Conservation (phyloP, 2,329 filamentous ascomycete genomes). For the Aspergillus novofumigatus region DNA sequence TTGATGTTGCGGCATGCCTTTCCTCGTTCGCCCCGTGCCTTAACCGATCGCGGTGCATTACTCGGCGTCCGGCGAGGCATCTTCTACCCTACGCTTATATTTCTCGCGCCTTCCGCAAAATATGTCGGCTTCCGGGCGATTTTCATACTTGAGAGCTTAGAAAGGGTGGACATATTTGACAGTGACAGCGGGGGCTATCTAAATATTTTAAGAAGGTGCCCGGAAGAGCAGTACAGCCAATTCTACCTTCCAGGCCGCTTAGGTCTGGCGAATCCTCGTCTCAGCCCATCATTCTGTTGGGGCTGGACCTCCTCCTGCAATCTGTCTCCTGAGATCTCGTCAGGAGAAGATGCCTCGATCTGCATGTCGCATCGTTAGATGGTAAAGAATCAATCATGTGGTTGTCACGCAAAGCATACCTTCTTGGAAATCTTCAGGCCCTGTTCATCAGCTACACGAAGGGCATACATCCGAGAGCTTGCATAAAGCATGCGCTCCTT, state of each 20-base stretch:
- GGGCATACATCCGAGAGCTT: conserved; percentile 52
- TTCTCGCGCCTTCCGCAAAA: not conserved
- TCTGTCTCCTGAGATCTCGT: conserved; percentile 52
- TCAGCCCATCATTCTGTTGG: conserved; percentile 44
- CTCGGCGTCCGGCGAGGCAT: not conserved
- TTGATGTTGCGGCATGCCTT: conserved; percentile 19
- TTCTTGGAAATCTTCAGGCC: conserved; percentile 57
- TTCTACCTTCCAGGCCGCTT: conserved; percentile 55
- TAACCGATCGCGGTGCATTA: conserved; percentile 4
- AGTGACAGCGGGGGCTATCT: not conserved
- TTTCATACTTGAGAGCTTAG: not conserved
- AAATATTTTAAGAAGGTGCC: not conserved
- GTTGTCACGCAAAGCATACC: conserved; percentile 27
- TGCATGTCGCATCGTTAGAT: conserved; percentile 24
- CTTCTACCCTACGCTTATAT: not conserved
- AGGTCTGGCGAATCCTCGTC: conserved; percentile 58
- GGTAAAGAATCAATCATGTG: conserved; percentile 2
- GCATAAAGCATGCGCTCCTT: conserved; percentile 65
- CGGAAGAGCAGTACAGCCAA: not conserved
- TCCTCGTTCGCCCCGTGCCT: conserved; percentile 8
- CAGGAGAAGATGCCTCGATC: conserved; percentile 57
- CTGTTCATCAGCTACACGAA: conserved; percentile 51
- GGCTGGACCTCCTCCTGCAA: conserved; percentile 53
- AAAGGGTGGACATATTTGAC: not conserved
- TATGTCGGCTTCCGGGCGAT: not conserved